Evolutionary conservation across 352 stramenopile genomes (phyloP), one percentile per base, ranked within the genome.

Genomic region (Pythium graminicola): DNA sequence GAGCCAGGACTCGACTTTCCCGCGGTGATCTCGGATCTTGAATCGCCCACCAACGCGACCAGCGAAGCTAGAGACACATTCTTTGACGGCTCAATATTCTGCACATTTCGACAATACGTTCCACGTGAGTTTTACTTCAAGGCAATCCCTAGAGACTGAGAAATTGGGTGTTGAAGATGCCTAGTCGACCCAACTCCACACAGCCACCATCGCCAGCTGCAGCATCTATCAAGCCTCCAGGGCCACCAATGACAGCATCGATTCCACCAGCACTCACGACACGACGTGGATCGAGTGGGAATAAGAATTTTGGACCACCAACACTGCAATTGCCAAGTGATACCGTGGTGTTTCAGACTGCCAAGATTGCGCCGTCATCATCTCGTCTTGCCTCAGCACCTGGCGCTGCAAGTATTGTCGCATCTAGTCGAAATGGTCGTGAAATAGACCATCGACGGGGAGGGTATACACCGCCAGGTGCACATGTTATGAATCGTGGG

Each of bases 311-410:
- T 40, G 59, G 59, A 3, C 44, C 62, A 28, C 57, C 64, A 23
- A 64, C 57, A 28, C 50, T 85, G 36, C 62, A 72, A 24, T 19
- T 44, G 13, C 13, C 38, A 1, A 76, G 72, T 49, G 75, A 86
- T 54, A 81, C 75, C 0, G 69, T 86, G 24, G 72, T 86, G 19
- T 86, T 86, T 59, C 73, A 74, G 42, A 61, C 75, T 50, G 67
- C 75, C 16, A 84, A 82, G 41, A 55, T 76, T 11, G 72, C 69
- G 20, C 54, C 57, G 6, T 76, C 68, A 45, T 48, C 72, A 57
- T 23, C 75, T 54, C 56, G 49, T 28, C 52, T 60, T n/a, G 55
- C 59, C 11, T 48, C 49, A 1, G 46, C 57, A 4, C 53, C 54
- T 20, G 65, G 60, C 29, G 13, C 52, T 1, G 47, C 45, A 2